phyloP scores from a whole-genome alignment of 805 yeast genomes.

The Vanderwaltozyma tropicalis region DNA sequence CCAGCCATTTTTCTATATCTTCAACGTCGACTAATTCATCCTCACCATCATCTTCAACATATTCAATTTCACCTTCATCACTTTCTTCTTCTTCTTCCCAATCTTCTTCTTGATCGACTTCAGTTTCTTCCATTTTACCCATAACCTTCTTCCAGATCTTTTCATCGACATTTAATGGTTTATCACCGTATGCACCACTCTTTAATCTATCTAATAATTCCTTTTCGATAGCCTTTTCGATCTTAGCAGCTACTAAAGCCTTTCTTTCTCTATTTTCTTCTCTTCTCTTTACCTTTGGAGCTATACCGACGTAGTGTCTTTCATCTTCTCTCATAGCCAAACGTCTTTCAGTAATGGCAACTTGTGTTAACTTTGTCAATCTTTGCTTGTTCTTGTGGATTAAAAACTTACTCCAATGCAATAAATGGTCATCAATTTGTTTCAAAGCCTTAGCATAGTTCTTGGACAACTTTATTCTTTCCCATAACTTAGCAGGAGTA shows the following conservation, averaged over 20 bases:
- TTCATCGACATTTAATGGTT: conserved; percentile 94
- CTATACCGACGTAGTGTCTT: conserved; percentile 84
- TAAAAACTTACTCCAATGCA: conserved; percentile 88
- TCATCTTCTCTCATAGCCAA: conserved; percentile 85
- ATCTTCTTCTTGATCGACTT: conserved; percentile 37
- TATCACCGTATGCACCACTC: conserved; percentile 97
- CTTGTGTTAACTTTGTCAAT: conserved; percentile 87
- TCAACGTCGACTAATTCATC: conserved; percentile 88
- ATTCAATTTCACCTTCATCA: conserved; percentile 72
- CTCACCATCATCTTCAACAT: conserved; percentile 82
- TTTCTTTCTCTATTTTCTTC: conserved; percentile 92
- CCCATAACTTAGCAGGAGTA: conserved; percentile 91
- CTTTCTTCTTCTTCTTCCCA: conserved; percentile 43
- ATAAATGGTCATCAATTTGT: conserved; percentile 78
- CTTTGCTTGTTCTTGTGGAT: conserved; percentile 94
- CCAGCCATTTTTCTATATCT: conserved; percentile 85
- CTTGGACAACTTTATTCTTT: conserved; percentile 79
- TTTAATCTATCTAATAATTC: conserved; percentile 89
- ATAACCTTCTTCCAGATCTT: conserved; percentile 90
- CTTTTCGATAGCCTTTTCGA: conserved; percentile 92
- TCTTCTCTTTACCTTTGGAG: conserved; percentile 89
- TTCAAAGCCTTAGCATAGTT: conserved; percentile 79
- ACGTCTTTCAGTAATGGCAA: conserved; percentile 89
- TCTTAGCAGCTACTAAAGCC: conserved; percentile 92
- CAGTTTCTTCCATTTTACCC: conserved; percentile 68